Conservation (phyloP, 768 basidiomycete genomes). For the Termitomyces sp. region DNA sequence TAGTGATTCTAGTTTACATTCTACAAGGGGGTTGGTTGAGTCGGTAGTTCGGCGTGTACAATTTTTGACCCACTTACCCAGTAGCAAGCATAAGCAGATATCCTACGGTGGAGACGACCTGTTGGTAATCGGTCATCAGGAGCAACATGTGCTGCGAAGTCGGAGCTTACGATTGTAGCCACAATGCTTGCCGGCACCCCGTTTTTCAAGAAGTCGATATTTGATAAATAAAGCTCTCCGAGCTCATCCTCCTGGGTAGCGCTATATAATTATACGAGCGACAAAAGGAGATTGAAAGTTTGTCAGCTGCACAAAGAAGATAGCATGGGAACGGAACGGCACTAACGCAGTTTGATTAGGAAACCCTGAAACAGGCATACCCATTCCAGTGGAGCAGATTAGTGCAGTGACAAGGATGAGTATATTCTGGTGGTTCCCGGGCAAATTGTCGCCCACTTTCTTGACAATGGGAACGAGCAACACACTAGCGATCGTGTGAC, state of each 20-base stretch:
- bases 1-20: background rate
- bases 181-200: slow-evolving; percentile 93
- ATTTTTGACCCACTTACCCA: slow-evolving; percentile 43
- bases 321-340: background rate
- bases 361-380: slow-evolving; percentile 98
- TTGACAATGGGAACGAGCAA: slow-evolving; percentile 95
- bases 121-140: slow-evolving; percentile 7
- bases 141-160: background rate
- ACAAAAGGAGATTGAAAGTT: slow-evolving; percentile 9
- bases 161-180: slow-evolving; percentile 62
- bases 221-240: slow-evolving; percentile 80
- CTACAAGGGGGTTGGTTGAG: slow-evolving; percentile 1
- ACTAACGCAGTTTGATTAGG: slow-evolving; percentile 95
- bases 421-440: slow-evolving; percentile 64
- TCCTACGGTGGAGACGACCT: slow-evolving; percentile 87
- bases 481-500: slow-evolving; percentile 95
- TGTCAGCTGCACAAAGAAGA: slow-evolving; percentile 8
- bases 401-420: slow-evolving; percentile 92
- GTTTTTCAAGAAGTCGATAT: slow-evolving; percentile 88
- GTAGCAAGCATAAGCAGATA: slow-evolving; percentile 70
- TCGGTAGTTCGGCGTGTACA: background rate
- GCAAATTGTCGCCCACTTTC: slow-evolving; percentile 79
- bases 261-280: slow-evolving; percentile 29
- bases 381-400: slow-evolving; percentile 96
- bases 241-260: slow-evolving; percentile 94